Percentiles rank a stretch among this genome's conserved stretches.
These are phyloP conservation scores for Neonectria hederae DNA, from an alignment of 2,329 filamentous ascomycete species.

Conservation along the genomic window DNA sequence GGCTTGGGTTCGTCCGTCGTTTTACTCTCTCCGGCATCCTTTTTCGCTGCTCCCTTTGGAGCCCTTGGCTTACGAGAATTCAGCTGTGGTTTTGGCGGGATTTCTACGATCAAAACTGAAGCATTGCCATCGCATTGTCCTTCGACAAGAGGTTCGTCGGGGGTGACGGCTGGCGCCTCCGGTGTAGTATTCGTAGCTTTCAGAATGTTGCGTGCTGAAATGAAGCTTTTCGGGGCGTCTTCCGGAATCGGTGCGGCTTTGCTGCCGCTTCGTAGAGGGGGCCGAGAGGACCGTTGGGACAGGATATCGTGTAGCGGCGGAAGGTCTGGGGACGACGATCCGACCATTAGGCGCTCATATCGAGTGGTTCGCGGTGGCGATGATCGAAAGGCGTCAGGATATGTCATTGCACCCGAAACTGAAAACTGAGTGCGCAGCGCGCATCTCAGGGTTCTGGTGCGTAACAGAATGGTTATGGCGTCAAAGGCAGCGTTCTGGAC, in stretches of 20 bases:
- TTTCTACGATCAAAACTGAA: slow-evolving; percentile 38
- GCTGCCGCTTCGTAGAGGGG: slow-evolving; percentile 49
- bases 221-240: slow-evolving; percentile 51
- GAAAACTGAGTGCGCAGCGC: slow-evolving; percentile 55
- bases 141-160: background rate
- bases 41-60: slow-evolving; percentile 27
- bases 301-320: slow-evolving; percentile 62
- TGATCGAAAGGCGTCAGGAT: slow-evolving; percentile 46
- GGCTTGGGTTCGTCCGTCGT: slow-evolving; percentile 4
- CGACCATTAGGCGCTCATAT: slow-evolving; percentile 43
- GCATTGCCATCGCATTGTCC: slow-evolving; percentile 23
- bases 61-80: slow-evolving; percentile 33
- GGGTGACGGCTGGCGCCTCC: background rate
- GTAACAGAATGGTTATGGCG: slow-evolving; percentile 44
- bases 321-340: slow-evolving; percentile 65
- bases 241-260: slow-evolving; percentile 50
- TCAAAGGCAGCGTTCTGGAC: slow-evolving; percentile 17
- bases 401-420: slow-evolving; percentile 45
- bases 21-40: slow-evolving; percentile 20
- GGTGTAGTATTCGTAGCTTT: slow-evolving; percentile 43
- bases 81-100: slow-evolving; percentile 26
- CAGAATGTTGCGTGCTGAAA: slow-evolving; percentile 53
- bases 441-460: slow-evolving; percentile 51
- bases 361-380: slow-evolving; percentile 45
- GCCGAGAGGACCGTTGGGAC: slow-evolving; percentile 46